Evolutionary conservation across 2,329 filamentous ascomycete species (phyloP).

Genomic region (Fusarium drepaniforme): DNA sequence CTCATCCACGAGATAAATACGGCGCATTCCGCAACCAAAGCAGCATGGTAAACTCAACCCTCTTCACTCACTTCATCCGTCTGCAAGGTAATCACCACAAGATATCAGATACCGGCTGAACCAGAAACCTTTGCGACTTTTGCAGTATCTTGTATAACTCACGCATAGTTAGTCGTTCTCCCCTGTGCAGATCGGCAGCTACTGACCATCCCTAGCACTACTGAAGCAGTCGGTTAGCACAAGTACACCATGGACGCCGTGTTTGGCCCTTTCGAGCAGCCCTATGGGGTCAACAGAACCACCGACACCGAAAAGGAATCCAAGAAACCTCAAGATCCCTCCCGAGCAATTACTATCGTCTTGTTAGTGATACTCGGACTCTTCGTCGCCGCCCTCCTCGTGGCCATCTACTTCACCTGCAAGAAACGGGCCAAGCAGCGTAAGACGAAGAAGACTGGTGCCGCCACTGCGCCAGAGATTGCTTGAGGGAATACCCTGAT

Average conservation of each 20-base stretch:
- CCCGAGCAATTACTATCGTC: slow-evolving; percentile 19
- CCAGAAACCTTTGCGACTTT: background rate
- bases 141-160: background rate
- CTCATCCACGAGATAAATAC: slow-evolving; percentile 17
- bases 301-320: background rate
- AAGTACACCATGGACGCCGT: slow-evolving; percentile 22
- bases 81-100: slow-evolving; percentile 6
- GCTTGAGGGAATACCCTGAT: background rate
- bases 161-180: slow-evolving; percentile 5
- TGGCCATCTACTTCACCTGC: slow-evolving; percentile 18
- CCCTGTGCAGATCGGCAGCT: background rate
- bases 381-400: slow-evolving; percentile 11
- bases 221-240: background rate
- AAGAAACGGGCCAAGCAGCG: slow-evolving; percentile 6
- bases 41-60: background rate
- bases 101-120: background rate
- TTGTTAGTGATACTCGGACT: slow-evolving; percentile 16
- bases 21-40: background rate
- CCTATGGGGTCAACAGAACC: background rate
- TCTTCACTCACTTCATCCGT: background rate
- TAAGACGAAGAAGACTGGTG: slow-evolving; percentile 14
- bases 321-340: background rate
- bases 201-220: background rate
- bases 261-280: slow-evolving; percentile 7
- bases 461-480: slow-evolving; percentile 3